These are phyloP conservation scores for Aspergillus kassunensis DNA, from an alignment of 495 filamentous ascomycete genomes.

Conservation along the genomic window DNA sequence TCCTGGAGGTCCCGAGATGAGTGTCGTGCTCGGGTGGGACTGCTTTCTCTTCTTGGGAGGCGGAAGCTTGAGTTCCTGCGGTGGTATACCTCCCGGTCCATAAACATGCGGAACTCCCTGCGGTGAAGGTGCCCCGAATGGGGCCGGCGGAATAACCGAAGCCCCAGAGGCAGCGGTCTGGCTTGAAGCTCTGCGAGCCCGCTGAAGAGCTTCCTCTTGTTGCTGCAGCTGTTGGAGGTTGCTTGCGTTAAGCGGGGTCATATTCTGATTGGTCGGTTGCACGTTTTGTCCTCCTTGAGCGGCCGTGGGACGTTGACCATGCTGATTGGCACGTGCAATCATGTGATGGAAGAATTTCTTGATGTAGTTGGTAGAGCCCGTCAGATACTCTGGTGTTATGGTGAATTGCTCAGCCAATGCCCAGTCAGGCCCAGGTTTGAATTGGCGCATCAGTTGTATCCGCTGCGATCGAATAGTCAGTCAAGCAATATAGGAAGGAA, in stretches of 20 bases:
- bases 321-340: conserved; percentile 36
- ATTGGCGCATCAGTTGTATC: conserved; percentile 55
- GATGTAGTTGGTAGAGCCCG: conserved; percentile 44
- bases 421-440: conserved; percentile 48
- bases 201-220: conserved; percentile 42
- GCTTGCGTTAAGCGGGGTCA: conserved; percentile 55
- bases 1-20: conserved; percentile 22
- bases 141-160: conserved; percentile 63
- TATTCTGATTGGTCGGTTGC: conserved; percentile 30
- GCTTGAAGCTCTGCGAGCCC: conserved; percentile 49
- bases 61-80: conserved; percentile 59
- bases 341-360: conserved; percentile 40
- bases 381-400: conserved; percentile 53
- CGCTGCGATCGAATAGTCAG: conserved; percentile 38
- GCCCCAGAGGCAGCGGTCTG: conserved; percentile 56
- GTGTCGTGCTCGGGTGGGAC: conserved; percentile 38
- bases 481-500: background rate
- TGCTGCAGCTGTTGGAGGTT: conserved; percentile 60
- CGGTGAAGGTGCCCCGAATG: conserved; percentile 66
- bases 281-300: conserved; percentile 23
- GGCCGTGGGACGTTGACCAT: conserved; percentile 25
- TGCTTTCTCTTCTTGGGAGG: conserved; percentile 56
- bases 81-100: conserved; percentile 42
- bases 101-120: conserved; percentile 60
- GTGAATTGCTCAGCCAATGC: conserved; percentile 54